A percentile compares a stretch with the other conserved stretches of the same genome.
Conservation (phyloP, 1,139 yeast genomes). For the Suhomyces guaymorum region DNA sequence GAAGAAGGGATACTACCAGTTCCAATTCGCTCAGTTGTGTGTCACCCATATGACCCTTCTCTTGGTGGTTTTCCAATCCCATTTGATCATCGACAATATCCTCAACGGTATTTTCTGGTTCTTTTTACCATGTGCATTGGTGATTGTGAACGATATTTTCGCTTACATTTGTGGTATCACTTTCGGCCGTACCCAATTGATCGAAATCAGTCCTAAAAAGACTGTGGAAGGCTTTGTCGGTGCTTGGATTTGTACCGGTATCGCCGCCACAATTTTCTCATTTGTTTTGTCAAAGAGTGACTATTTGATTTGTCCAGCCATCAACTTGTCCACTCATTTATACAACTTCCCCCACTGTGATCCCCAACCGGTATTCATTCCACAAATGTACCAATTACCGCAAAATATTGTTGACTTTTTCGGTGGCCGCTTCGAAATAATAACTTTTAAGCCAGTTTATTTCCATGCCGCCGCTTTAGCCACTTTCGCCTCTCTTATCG, state of each 20-base stretch:
- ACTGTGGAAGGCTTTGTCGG: conserved; percentile 98
- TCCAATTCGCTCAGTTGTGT: conserved; percentile 93
- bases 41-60: conserved; percentile 92
- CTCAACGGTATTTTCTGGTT: conserved; percentile 94
- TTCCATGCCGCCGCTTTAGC: conserved; percentile 85
- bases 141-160: conserved; percentile 91
- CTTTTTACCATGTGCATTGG: conserved; percentile 85
- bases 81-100: conserved; percentile 86
- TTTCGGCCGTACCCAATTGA: conserved; percentile 89
- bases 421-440: conserved; percentile 36
- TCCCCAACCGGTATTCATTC: conserved; percentile 82
- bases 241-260: conserved; percentile 92
- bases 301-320: conserved; percentile 88
- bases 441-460: conserved; percentile 80
- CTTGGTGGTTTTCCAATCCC: conserved; percentile 91
- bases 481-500: conserved; percentile 93
- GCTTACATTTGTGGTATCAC: conserved; percentile 97
- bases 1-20: conserved; percentile 83
- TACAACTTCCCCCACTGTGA: conserved; percentile 61
- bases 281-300: conserved; percentile 62
- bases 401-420: conserved; percentile 54
- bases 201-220: conserved; percentile 93
- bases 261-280: conserved; percentile 69
- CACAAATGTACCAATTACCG: conserved; percentile 78
- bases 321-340: conserved; percentile 56